Evolutionary conservation across 1,284 basidiomycete species (phyloP).

Genomic region (Exsudoporus floridanus): DNA sequence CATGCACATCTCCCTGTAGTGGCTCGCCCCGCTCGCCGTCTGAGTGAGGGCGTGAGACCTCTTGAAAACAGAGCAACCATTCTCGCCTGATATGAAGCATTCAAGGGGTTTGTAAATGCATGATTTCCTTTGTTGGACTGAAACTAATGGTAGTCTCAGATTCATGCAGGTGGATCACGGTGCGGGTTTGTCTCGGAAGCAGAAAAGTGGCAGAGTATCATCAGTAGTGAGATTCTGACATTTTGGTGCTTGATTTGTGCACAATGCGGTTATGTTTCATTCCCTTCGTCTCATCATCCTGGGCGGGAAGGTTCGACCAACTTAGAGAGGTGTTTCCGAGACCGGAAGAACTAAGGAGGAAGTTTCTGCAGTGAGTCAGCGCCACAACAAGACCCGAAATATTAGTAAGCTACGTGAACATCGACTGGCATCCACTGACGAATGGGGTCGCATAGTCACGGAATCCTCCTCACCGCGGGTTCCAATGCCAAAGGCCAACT

Average conservation of each 20-base stretch:
- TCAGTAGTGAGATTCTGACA: neutral
- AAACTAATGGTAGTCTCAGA: neutral
- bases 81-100: neutral
- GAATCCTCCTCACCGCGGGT: slow-evolving; percentile 28
- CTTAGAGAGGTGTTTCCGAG: too few relatives aligned
- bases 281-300: neutral
- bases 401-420: neutral
- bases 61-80: neutral
- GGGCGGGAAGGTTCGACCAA: neutral
- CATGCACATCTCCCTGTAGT: neutral
- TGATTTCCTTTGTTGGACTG: neutral
- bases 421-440: neutral
- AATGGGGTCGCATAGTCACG: neutral
- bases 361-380: too few relatives aligned
- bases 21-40: neutral
- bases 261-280: neutral
- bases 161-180: neutral
- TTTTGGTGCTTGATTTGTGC: neutral
- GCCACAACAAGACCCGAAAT: neutral
- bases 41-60: neutral
- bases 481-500: slow-evolving; percentile 37
- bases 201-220: neutral
- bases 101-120: neutral
- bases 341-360: too few relatives aligned
- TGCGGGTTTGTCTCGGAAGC: neutral